Evolutionary conservation across 2,329 filamentous ascomycete species (phyloP).

Genomic region (Beauveria asiatica): DNA sequence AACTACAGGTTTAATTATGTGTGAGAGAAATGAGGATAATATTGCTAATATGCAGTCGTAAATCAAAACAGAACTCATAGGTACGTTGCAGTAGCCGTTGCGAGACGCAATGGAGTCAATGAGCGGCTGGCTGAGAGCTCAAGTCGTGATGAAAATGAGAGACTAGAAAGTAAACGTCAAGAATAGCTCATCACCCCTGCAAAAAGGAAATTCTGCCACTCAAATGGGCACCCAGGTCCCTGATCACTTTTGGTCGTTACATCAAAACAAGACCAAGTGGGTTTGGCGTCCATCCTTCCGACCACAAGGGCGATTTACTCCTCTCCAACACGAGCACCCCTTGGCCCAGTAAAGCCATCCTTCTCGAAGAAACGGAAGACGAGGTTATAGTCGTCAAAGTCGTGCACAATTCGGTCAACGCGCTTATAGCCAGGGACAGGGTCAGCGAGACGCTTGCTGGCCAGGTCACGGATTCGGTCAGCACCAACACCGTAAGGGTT

Average conservation of each 20-base stretch:
- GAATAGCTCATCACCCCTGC: neutral
- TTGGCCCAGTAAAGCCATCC: conserved; percentile 60
- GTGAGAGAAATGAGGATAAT: neutral
- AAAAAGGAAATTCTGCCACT: neutral
- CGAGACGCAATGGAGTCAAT: neutral
- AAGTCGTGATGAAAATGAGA: neutral
- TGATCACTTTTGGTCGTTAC: neutral
- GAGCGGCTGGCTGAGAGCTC: neutral
- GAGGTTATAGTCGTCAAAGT: conserved; percentile 93
- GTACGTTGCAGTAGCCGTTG: neutral
- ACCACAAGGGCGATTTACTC: conserved; percentile 18
- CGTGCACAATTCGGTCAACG: conserved; percentile 91
- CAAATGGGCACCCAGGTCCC: neutral
- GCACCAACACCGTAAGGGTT: conserved; percentile 32
- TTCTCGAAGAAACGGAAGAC: conserved; percentile 96
- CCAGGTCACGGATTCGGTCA: conserved; percentile 28
- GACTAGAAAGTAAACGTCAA: neutral
- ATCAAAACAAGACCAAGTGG: neutral
- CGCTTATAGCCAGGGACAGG: conserved; percentile 77
- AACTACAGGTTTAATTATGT: neutral
- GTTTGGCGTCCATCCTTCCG: neutral
- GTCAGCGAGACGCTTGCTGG: conserved; percentile 55
- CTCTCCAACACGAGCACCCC: conserved; percentile 47
- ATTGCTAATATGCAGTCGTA: neutral
- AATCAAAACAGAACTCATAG: neutral